These are phyloP conservation scores for Ambrosiella xylebori DNA, from an alignment of 2,329 filamentous ascomycete genomes.

Conservation along the genomic window DNA sequence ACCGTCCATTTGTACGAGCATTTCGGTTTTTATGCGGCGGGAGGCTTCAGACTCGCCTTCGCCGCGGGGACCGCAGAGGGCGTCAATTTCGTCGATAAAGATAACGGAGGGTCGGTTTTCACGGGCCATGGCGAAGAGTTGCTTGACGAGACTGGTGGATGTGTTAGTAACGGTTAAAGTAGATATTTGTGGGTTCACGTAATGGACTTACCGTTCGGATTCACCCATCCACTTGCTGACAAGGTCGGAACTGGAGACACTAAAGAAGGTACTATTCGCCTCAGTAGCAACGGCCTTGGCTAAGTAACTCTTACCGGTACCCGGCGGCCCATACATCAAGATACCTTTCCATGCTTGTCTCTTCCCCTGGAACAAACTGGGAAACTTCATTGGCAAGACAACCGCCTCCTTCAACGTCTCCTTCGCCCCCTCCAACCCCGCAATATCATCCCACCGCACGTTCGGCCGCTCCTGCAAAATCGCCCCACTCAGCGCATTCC, in stretches of 20 bases:
- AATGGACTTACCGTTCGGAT: conserved; percentile 61
- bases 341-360: conserved; percentile 98
- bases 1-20: conserved; percentile 98
- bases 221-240: conserved; percentile 99
- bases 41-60: conserved; percentile 98
- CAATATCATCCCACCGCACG: conserved; percentile 95
- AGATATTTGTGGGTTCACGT: conserved; percentile 14
- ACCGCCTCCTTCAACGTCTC: conserved; percentile 97
- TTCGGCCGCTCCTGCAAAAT: conserved; percentile 94
- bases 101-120: conserved; percentile 98
- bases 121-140: conserved; percentile 91
- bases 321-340: conserved; percentile 83
- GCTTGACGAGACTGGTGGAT: conserved; percentile 62
- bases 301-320: conserved; percentile 93
- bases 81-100: conserved; percentile 97
- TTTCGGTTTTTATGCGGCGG: conserved; percentile 92
- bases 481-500: conserved; percentile 76
- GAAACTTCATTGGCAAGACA: conserved; percentile 94
- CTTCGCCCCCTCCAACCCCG: conserved; percentile 83
- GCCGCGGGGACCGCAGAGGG: conserved; percentile 75
- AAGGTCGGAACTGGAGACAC: conserved; percentile 88
- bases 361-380: conserved; percentile 88
- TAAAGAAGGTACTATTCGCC: conserved; percentile 98
- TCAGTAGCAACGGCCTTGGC: conserved; percentile 96
- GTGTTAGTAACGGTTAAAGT: neutral